These are phyloP conservation scores for Cutaneotrichosporon spelunceum DNA, from an alignment of 1,284 basidiomycete species.

Conservation along the genomic window DNA sequence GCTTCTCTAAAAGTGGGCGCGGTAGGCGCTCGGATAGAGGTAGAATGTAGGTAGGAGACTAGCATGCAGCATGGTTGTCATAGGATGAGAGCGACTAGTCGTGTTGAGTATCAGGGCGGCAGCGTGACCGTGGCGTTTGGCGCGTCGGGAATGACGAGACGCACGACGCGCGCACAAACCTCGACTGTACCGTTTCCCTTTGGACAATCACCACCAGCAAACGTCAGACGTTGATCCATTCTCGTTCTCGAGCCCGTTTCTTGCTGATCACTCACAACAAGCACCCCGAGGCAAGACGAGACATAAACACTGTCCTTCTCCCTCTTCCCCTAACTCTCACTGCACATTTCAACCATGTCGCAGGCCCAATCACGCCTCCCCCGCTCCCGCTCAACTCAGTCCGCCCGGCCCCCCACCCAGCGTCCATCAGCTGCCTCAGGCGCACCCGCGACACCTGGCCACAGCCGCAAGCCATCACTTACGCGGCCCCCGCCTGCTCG, in stretches of 20 bases:
- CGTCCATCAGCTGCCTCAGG: too few species aligned
- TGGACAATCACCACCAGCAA: background rate
- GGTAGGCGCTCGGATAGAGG: background rate
- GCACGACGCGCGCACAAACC: background rate
- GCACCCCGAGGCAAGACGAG: background rate
- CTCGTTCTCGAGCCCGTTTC: background rate
- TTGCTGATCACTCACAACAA: conserved; percentile 1
- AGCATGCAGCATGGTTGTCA: conserved; percentile 4
- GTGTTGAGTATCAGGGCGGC: background rate
- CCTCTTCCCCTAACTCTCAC: background rate
- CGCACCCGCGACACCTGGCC: background rate
- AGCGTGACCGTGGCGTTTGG: background rate
- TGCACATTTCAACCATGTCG: background rate
- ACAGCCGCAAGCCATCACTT: conserved; percentile 1
- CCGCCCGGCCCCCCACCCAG: background rate
- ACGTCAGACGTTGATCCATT: background rate
- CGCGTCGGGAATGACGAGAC: background rate
- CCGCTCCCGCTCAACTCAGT: background rate
- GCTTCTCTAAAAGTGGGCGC: conserved; percentile 52
- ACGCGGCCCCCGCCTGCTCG: background rate
- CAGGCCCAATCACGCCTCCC: conserved; percentile 3
- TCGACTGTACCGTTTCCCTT: background rate
- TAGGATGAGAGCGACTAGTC: background rate
- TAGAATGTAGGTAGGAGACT: conserved; percentile 1
- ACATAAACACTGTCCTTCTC: background rate